Evolutionary conservation across 306 rosid genomes (phyloP).

Genomic region (Cucumis melo): DNA sequence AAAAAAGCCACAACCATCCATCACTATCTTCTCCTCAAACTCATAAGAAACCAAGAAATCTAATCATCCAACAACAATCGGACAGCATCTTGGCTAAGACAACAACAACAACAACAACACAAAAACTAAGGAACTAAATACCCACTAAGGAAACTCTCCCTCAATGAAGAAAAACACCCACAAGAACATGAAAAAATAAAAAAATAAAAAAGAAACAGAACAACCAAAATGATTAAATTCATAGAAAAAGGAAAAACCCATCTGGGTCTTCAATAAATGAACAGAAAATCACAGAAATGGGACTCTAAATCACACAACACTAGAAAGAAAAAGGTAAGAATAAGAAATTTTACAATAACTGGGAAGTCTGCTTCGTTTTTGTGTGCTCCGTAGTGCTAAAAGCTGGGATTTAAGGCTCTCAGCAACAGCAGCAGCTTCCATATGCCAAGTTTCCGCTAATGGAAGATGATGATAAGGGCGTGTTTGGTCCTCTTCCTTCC

Average conservation of each 20-base stretch:
- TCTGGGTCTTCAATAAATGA: conserved; percentile 10
- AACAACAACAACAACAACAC: neutral
- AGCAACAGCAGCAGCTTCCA: conserved; percentile 11
- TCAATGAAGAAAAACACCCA: conserved; percentile 1
- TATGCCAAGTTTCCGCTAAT: neutral
- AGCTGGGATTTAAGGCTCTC: neutral
- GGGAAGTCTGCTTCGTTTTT: neutral
- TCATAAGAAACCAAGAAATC: neutral
- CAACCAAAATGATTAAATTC: neutral
- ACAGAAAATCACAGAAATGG: neutral
- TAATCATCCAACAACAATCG: neutral
- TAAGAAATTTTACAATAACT: neutral
- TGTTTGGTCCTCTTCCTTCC: conserved; percentile 49
- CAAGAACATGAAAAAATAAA: neutral
- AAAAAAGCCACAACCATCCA: neutral
- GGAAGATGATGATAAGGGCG: conserved; percentile 33
- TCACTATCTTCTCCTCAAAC: neutral
- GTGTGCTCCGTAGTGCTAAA: neutral
- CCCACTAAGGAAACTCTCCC: neutral
- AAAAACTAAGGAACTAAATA: neutral
- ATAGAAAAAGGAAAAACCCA: neutral
- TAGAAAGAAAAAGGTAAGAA: neutral
- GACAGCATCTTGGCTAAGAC: neutral
- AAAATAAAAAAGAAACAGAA: neutral
- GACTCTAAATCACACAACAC: conserved; percentile 5